These are phyloP conservation scores for Kurtzmaniella quercitrusa DNA, from an alignment of 1,139 yeast species.

Conservation along the genomic window DNA sequence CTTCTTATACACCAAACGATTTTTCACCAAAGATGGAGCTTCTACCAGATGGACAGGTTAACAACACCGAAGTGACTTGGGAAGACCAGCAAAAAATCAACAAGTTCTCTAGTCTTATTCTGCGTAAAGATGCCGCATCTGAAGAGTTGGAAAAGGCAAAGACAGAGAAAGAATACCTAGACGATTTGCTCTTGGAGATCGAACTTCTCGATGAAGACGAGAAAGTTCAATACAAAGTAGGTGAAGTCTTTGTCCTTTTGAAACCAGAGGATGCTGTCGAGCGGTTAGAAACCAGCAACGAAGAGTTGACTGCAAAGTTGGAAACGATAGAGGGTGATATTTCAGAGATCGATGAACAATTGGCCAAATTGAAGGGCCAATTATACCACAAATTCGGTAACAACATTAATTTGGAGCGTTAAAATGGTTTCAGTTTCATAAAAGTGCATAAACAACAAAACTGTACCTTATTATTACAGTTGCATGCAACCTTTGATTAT, in stretches of 20 bases:
- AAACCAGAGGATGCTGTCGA: constrained; percentile 63
- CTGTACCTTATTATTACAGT: too few relatives aligned
- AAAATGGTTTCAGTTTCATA: constrained; percentile 1
- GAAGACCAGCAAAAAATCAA: constrained; percentile 89
- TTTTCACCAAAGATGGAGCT: constrained; percentile 36
- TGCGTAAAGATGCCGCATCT: constrained; percentile 57
- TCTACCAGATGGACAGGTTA: constrained; percentile 63
- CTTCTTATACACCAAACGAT: not conserved
- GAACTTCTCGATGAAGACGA: constrained; percentile 84
- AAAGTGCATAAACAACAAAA: not conserved
- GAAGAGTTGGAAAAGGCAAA: constrained; percentile 47
- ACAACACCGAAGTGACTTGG: constrained; percentile 73
- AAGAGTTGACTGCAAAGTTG: constrained; percentile 47
- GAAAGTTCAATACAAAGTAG: constrained; percentile 61
- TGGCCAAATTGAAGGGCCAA: constrained; percentile 61
- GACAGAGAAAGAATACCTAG: constrained; percentile 82
- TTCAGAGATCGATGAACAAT: constrained; percentile 48
- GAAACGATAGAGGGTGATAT: constrained; percentile 43
- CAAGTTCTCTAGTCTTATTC: constrained; percentile 76
- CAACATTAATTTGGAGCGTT: constrained; percentile 78
- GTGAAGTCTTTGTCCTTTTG: constrained; percentile 72
- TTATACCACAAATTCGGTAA: constrained; percentile 88
- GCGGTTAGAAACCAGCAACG: constrained; percentile 60
- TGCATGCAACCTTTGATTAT: too few relatives aligned
- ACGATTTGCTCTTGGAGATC: constrained; percentile 79